These are phyloP conservation scores for Mycosphaerelloides madeirae DNA, from an alignment of 2,329 filamentous ascomycete species.

Conservation along the genomic window DNA sequence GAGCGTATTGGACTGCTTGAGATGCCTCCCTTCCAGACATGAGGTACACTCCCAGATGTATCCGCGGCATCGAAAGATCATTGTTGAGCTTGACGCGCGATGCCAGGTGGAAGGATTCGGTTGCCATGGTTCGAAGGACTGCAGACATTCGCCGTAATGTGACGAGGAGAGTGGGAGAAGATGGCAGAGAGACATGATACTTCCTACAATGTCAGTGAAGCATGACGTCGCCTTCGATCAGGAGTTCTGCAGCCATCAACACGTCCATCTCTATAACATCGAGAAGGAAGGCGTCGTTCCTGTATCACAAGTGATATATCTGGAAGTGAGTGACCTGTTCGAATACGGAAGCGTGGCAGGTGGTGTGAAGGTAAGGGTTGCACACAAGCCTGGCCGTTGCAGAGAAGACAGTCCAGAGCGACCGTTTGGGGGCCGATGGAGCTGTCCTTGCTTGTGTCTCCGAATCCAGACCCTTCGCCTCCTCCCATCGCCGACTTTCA, in stretches of 20 bases:
- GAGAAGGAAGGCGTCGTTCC: too few species aligned
- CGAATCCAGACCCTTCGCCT: too few species aligned
- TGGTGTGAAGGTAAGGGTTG: too few species aligned
- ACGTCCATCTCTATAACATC: too few species aligned
- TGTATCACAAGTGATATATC: too few species aligned
- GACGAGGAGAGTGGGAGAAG: background rate
- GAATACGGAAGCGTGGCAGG: too few species aligned
- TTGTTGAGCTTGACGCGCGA: conserved; percentile 54
- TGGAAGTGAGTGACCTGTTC: too few species aligned
- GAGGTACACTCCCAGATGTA: conserved; percentile 71
- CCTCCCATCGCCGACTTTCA: too few species aligned
- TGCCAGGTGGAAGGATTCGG: conserved; percentile 35
- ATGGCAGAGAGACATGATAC: background rate
- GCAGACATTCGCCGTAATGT: conserved; percentile 7
- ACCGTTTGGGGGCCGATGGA: too few species aligned
- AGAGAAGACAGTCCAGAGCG: too few species aligned
- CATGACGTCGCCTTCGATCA: conserved; percentile 4
- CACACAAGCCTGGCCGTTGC: background rate
- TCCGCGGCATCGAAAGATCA: conserved; percentile 62
- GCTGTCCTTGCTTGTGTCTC: too few species aligned
- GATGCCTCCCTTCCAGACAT: conserved; percentile 59
- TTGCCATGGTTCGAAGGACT: conserved; percentile 18
- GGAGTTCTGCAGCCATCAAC: too few species aligned
- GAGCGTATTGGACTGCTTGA: conserved; percentile 45
- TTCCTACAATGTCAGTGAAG: background rate